Evolutionary conservation across 2,329 filamentous ascomycete species (phyloP).

Genomic region (Alternaria sp.): DNA sequence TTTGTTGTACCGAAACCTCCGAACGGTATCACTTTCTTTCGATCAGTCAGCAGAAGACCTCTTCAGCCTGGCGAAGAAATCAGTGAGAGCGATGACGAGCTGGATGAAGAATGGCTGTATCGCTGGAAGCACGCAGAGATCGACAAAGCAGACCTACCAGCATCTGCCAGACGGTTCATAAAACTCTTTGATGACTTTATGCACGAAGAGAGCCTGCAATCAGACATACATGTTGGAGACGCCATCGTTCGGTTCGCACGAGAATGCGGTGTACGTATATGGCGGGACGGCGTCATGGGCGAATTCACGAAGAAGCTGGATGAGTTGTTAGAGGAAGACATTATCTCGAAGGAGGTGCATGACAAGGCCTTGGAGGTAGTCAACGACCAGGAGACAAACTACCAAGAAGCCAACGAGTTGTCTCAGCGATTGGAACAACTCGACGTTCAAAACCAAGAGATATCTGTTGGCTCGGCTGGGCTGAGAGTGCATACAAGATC

Average conservation of each 20-base stretch:
- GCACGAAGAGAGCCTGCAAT: constrained; percentile 43
- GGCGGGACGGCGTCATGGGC: constrained; percentile 22
- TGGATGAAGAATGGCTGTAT: constrained; percentile 47
- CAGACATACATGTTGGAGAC: constrained; percentile 44
- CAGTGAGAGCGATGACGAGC: constrained; percentile 54
- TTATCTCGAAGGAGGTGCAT: constrained; percentile 34
- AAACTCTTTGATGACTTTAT: constrained; percentile 48
- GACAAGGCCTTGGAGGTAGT: constrained; percentile 21
- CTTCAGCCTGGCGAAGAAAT: constrained; percentile 47
- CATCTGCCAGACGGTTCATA: constrained; percentile 43
- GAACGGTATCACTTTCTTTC: constrained; percentile 46
- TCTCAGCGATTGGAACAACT: constrained; percentile 8
- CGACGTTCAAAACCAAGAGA: background rate
- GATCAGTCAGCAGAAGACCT: constrained; percentile 48
- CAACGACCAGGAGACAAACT: background rate
- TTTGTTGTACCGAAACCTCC: constrained; percentile 47
- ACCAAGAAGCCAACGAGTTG: background rate
- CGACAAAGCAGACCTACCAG: constrained; percentile 11
- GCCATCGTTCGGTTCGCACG: constrained; percentile 50
- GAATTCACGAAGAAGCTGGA: constrained; percentile 43
- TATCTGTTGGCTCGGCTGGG: background rate
- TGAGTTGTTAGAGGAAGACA: constrained; percentile 35
- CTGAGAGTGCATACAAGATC: background rate
- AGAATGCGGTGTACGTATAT: constrained; percentile 27
- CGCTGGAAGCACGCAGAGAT: constrained; percentile 37